Conservation (phyloP, 768 basidiomycete genomes). For the Mycena belliarum region DNA sequence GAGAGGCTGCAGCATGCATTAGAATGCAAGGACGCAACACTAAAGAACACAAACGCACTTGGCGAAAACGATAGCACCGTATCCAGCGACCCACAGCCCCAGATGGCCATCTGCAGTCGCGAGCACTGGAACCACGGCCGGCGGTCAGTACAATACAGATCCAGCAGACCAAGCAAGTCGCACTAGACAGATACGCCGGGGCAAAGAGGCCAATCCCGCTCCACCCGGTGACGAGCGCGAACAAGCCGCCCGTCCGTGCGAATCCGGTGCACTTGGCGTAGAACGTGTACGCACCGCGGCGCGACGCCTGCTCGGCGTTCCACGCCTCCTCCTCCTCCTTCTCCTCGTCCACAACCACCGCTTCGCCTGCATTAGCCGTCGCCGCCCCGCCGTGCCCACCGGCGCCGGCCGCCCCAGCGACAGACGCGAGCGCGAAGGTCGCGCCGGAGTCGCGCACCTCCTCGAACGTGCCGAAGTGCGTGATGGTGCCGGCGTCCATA, state of each 20-base stretch:
- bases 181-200: slow-evolving; percentile 10
- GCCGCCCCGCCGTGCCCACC: background rate
- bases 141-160: too few relatives aligned
- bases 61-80: slow-evolving; percentile 3
- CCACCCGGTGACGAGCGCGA: slow-evolving; percentile 6
- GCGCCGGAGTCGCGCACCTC: slow-evolving; percentile 3
- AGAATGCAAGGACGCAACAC: background rate
- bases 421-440: background rate
- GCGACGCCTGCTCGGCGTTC: background rate
- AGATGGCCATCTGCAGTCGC: slow-evolving; percentile 7
- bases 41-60: slow-evolving; percentile 2
- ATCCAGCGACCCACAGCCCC: slow-evolving; percentile 13
- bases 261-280: background rate
- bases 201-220: background rate
- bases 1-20: background rate
- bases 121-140: slow-evolving; percentile 11
- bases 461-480: slow-evolving; percentile 15
- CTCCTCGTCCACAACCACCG: background rate
- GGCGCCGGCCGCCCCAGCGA: background rate
- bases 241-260: background rate
- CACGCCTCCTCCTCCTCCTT: slow-evolving; percentile 1
- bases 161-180: too few relatives aligned
- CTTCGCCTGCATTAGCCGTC: background rate
- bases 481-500: slow-evolving; percentile 4
- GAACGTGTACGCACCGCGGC: background rate